These are phyloP conservation scores for Camillea tinctor DNA, from an alignment of 2,329 filamentous ascomycete species.

Conservation along the genomic window DNA sequence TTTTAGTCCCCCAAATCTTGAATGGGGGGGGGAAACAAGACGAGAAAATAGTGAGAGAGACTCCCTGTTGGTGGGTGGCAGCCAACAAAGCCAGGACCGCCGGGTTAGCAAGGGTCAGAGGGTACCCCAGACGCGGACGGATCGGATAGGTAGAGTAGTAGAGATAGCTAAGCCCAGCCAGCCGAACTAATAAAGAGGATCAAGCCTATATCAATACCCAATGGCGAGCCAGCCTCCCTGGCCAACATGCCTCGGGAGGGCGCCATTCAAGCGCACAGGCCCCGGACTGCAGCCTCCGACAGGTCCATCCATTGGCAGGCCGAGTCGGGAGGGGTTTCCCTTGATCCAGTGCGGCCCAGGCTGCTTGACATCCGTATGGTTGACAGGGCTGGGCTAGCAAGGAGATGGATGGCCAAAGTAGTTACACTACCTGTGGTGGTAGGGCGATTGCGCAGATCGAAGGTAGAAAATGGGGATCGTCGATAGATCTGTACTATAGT, in stretches of 20 bases:
- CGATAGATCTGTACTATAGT: neutral
- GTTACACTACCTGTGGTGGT: neutral
- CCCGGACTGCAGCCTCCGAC: constrained; percentile 18
- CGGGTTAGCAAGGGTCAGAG: constrained; percentile 13
- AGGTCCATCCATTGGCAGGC: constrained; percentile 17
- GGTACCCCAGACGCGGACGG: constrained; percentile 23
- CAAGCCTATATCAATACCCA: constrained; percentile 16
- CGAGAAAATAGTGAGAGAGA: constrained; percentile 3
- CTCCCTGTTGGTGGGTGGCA: constrained; percentile 7
- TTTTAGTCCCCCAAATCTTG: neutral
- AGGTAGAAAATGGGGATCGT: neutral
- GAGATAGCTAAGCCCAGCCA: constrained; percentile 8
- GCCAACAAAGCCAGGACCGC: constrained; percentile 7
- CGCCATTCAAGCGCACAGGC: constrained; percentile 19
- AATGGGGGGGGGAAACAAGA: neutral
- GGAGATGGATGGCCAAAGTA: neutral
- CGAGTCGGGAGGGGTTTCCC: constrained; percentile 13
- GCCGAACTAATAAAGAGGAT: constrained; percentile 21
- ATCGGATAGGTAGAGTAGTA: constrained; percentile 19
- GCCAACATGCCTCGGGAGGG: neutral
- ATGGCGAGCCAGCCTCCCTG: constrained; percentile 11
- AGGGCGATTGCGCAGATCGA: neutral
- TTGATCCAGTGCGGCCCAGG: neutral
- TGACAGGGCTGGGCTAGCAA: neutral
- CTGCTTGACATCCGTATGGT: neutral